Conservation (phyloP, 73 alveolate species). For the Paramecium primaurelia region DNA sequence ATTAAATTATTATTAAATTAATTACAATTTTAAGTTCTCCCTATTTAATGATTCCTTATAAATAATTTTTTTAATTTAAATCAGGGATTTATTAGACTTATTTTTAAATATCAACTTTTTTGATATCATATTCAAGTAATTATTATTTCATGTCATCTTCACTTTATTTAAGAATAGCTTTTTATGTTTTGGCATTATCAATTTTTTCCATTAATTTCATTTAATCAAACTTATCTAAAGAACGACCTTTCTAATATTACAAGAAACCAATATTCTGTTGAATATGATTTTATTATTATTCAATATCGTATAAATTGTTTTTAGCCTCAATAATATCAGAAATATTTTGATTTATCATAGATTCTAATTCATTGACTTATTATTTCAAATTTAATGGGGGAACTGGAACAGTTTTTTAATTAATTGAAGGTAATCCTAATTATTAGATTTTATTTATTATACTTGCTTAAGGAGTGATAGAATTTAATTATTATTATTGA, state of each 20-base stretch:
- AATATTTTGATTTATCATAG: neutral
- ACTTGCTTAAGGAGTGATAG: neutral
- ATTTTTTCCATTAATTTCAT: conserved; percentile 23
- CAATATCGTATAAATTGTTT: conserved; percentile 10
- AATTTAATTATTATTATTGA: neutral
- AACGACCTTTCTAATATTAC: neutral
- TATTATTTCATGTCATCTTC: neutral
- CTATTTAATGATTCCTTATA: neutral
- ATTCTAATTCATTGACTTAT: conserved; percentile 1
- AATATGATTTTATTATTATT: neutral
- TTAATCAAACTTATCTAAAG: conserved; percentile 14
- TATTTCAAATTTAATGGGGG: neutral
- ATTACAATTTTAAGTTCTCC: conserved; percentile 30
- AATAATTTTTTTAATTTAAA: neutral
- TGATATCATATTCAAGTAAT: conserved; percentile 27
- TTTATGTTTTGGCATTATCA: conserved; percentile 42
- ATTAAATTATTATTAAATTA: neutral
- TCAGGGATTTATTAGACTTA: neutral
- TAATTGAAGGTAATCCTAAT: neutral
- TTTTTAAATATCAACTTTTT: neutral
- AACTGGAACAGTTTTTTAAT: neutral
- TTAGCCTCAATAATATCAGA: conserved; percentile 28
- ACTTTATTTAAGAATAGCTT: neutral
- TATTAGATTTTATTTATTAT: neutral
- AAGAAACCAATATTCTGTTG: neutral